A percentile compares a stretch with the other conserved stretches of the same genome.
phyloP scores from a whole-genome alignment of 2,329 filamentous ascomycete genomes.

The Esteya vermicola region DNA sequence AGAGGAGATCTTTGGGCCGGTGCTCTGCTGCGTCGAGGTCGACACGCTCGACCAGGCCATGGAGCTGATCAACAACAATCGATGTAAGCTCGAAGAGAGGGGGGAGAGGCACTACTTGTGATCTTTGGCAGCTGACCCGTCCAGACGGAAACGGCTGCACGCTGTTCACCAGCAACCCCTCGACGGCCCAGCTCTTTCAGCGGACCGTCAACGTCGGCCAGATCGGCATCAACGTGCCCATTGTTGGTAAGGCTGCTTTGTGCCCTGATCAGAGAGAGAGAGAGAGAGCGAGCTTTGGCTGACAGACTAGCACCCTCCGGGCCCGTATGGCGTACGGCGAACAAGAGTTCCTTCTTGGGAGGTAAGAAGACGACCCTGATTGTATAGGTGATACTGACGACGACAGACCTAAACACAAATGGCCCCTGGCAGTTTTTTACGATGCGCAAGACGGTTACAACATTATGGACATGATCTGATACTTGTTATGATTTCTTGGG shows the following conservation, averaged over 20 bases:
- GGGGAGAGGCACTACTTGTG: too few species aligned
- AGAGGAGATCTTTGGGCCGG: constrained; percentile 76
- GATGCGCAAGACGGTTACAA: constrained; percentile 2
- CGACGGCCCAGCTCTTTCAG: constrained; percentile 64
- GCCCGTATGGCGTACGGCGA: constrained; percentile 2
- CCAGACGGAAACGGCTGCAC: constrained; percentile 63
- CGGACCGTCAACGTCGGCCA: constrained; percentile 71
- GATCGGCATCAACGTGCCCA: constrained; percentile 74
- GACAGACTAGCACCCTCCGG: constrained; percentile 1
- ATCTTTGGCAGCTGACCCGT: not conserved
- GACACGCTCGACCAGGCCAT: constrained; percentile 67
- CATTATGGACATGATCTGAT: not conserved
- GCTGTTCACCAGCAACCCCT: constrained; percentile 69
- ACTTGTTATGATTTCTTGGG: too few species aligned
- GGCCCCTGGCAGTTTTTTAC: constrained; percentile 3
- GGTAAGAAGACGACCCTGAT: not conserved
- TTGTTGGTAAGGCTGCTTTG: constrained; percentile 17
- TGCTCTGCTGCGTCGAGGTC: constrained; percentile 66
- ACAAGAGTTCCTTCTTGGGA: constrained; percentile 4
- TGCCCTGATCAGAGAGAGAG: not conserved
- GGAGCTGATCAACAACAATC: constrained; percentile 67
- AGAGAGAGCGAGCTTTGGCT: not conserved
- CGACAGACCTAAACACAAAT: constrained; percentile 1
- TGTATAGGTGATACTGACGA: not conserved
- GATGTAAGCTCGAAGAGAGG: too few species aligned